These are phyloP conservation scores for Rosa rugosa DNA, from an alignment of 306 rosid genomes.

Conservation along the genomic window DNA sequence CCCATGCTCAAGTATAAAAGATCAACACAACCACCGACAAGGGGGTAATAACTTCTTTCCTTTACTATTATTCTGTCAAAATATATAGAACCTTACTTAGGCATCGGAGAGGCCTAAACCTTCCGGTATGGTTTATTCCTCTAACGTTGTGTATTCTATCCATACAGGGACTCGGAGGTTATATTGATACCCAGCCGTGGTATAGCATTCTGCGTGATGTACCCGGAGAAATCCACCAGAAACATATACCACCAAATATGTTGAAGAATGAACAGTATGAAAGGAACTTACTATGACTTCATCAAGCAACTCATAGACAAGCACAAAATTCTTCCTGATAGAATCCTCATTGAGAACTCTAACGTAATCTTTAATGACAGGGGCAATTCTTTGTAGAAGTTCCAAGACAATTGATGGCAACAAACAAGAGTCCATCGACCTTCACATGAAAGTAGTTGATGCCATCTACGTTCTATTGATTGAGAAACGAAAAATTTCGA, in stretches of 20 bases:
- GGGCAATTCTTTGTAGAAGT: slow-evolving; percentile 84
- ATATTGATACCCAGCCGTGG: no score
- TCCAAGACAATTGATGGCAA: slow-evolving; percentile 86
- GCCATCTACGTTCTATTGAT: slow-evolving; percentile 71
- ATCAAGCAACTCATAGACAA: slow-evolving; percentile 84
- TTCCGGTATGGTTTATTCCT: no score
- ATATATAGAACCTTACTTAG: no score
- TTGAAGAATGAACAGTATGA: not conserved
- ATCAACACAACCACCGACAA: no score
- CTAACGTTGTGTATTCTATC: no score
- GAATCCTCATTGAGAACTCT: slow-evolving; percentile 86
- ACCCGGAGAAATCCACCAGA: no score
- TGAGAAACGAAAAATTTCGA: not conserved
- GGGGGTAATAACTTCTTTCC: no score
- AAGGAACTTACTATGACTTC: slow-evolving; percentile 76
- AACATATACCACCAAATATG: slow-evolving; percentile 4
- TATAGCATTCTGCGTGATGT: no score
- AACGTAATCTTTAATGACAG: slow-evolving; percentile 82
- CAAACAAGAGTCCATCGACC: slow-evolving; percentile 79
- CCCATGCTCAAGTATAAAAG: no score
- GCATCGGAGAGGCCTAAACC: no score
- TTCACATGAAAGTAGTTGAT: slow-evolving; percentile 88
- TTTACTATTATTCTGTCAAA: no score
- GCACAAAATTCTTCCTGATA: slow-evolving; percentile 72
- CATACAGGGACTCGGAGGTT: no score